These are phyloP conservation scores for Alisma plantagoaquatica DNA, from an alignment of 106 monocot genomes.

Conservation along the genomic window DNA sequence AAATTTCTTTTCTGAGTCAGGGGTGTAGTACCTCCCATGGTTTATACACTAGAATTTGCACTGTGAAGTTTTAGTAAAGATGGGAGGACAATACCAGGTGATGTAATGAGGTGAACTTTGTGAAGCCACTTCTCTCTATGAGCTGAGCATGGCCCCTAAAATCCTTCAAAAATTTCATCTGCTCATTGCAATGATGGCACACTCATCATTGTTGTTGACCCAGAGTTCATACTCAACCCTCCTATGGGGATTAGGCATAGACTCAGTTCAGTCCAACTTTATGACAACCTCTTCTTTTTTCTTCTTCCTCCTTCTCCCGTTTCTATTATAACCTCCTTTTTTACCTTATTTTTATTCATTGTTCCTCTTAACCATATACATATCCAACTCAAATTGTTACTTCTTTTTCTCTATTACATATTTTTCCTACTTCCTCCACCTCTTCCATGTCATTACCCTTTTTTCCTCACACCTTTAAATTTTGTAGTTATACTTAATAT, in stretches of 20 bases:
- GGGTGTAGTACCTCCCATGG: conserved; percentile 80
- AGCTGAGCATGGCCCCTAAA: conserved; percentile 88
- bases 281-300: conserved; percentile 9
- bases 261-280: conserved; percentile 23
- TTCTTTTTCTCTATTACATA: no score
- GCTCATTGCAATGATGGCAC: conserved; percentile 18
- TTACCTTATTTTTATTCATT: no score
- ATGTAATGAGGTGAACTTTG: conserved; percentile 84
- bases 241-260: conserved; percentile 24
- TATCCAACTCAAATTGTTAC: no score
- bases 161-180: conserved; percentile 42
- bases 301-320: no score
- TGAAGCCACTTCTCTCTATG: conserved; percentile 59
- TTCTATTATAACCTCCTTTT: no score
- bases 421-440: no score
- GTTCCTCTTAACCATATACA: no score
- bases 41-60: conserved; percentile 88
- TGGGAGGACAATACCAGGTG: conserved; percentile 78
- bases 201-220: conserved; percentile 29
- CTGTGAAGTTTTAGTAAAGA: conserved; percentile 47
- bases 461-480: no score
- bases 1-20: conserved; percentile 83
- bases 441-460: no score
- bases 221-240: conserved; percentile 26
- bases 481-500: no score